Conservation (phyloP, 495 filamentous ascomycete genomes). For the Platismatia glauca region DNA sequence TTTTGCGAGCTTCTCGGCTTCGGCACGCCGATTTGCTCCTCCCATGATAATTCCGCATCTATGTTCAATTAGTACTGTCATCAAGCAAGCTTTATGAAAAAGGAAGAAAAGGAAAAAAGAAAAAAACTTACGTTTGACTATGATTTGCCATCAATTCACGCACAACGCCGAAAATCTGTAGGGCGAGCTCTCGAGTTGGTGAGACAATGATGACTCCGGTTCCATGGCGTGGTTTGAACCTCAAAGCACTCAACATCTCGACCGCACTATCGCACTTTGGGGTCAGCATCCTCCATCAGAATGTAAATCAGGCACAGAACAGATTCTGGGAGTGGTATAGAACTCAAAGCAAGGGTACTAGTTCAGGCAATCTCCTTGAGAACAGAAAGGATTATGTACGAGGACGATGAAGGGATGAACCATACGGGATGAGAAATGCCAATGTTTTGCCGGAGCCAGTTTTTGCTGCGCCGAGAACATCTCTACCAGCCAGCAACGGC, state of each 20-base stretch:
- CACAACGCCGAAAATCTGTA: constrained; percentile 95
- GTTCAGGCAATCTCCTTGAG: no score
- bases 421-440: constrained; percentile 75
- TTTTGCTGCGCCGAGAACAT: constrained; percentile 94
- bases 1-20: constrained; percentile 89
- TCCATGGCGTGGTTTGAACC: constrained; percentile 66
- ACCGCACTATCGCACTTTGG: constrained; percentile 40
- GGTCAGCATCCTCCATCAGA: neutral
- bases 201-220: constrained; percentile 74
- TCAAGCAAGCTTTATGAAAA: no score
- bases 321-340: neutral
- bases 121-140: constrained; percentile 80
- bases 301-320: neutral
- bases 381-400: no score
- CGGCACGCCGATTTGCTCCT: constrained; percentile 81
- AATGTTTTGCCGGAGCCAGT: constrained; percentile 95
- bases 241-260: constrained; percentile 84
- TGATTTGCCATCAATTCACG: constrained; percentile 80
- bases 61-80: no score
- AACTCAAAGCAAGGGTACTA: neutral
- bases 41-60: constrained; percentile 81
- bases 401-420: neutral
- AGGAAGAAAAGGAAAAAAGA: no score
- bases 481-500: constrained; percentile 76
- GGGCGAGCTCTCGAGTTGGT: constrained; percentile 79